Evolutionary conservation across 805 yeast species (phyloP), one percentile per base, ranked within the genome.

Genomic region (Millerozyma miso): DNA sequence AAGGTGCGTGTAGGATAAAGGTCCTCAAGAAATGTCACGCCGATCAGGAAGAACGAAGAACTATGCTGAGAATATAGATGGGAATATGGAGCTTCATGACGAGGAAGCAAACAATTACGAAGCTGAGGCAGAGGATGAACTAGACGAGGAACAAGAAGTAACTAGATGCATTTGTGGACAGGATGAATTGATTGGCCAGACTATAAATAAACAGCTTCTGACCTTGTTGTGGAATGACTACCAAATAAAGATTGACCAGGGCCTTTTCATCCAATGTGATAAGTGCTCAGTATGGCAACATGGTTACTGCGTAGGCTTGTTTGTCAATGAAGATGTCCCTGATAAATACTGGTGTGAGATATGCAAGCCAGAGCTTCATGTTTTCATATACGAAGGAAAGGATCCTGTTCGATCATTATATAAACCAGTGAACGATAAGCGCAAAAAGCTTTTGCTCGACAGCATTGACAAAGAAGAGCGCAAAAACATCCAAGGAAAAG

Each of bases 201-300:
- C 52, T 13, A 56, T 67, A 15, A 60, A 58, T 43, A 49, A 54
- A 8, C 47, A 53, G 13, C 49, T 69, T 23, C 55, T 47, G 31
- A 50, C 50, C 1, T 45, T 67, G 29, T 54, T 70, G 20, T 41
- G 36, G 31, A 51, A 49, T 15, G 73, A 69, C 39, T 69, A 63
- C 48, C 56, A 51, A 38, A 65, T 70, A 42, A 64, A 64, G 41
- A 56, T 63, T 39, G 80, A 77, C 45, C 66, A 73, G 15, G 93
- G 91, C 2, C 71, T 85, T 39, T 85, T 78, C 57, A 85, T 85
- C 51, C 93, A 85, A 56, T 85, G 95, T 73, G 99, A 93, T 56
- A 75, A 77, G 48, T 91, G 99, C 67, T 81, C 87, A 15, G 96
- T 85, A 5, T 91, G 99, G 99, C 99, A 91, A 63, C 99, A 91